phyloP scores from a whole-genome alignment of 768 basidiomycete genomes.

The Lactifluus echinatus region DNA sequence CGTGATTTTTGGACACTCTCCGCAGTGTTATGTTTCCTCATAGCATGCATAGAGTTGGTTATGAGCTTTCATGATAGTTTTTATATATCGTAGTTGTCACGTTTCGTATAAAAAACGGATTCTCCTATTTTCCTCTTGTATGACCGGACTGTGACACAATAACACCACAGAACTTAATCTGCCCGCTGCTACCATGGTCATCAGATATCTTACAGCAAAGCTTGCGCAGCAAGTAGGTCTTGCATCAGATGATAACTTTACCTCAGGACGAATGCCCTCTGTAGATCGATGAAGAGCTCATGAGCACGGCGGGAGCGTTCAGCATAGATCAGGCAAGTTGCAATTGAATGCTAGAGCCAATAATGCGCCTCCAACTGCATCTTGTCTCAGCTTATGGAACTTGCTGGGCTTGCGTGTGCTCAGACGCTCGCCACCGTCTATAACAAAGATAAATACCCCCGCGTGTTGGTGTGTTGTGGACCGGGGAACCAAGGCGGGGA shows the following conservation, averaged over 20 bases:
- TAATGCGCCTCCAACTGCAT: neutral
- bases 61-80: neutral
- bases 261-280: neutral
- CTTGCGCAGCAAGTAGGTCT: constrained; percentile 59
- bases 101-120: neutral
- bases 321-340: constrained; percentile 77
- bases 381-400: constrained; percentile 74
- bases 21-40: neutral
- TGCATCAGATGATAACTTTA: neutral
- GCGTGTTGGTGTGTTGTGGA: constrained; percentile 92
- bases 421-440: constrained; percentile 79
- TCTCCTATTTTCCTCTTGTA: too few relatives aligned
- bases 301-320: constrained; percentile 83
- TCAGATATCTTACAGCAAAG: constrained; percentile 19
- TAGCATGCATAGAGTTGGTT: neutral
- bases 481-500: constrained; percentile 98
- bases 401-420: constrained; percentile 91
- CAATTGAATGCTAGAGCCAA: neutral
- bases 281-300: constrained; percentile 91
- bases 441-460: constrained; percentile 51
- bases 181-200: constrained; percentile 26
- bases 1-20: neutral
- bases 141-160: constrained; percentile 1
- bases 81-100: neutral
- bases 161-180: neutral